Evolutionary conservation across 106 monocot genomes (phyloP).

Genomic region (Platanthera zijinensis): DNA sequence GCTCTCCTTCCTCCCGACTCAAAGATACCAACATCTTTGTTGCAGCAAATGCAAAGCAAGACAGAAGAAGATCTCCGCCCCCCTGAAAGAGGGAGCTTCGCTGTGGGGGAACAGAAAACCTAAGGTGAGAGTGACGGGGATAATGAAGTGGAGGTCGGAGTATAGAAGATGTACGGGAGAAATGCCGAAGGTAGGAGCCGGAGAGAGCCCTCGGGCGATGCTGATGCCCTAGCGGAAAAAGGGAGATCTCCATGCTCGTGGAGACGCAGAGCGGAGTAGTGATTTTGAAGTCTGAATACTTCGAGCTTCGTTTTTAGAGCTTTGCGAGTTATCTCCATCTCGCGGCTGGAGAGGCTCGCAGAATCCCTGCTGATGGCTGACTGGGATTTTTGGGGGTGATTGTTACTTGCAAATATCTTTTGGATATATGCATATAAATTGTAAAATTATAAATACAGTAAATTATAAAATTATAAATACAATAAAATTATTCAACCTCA

Average conservation of each 20-base stretch:
- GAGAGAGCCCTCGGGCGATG: background rate
- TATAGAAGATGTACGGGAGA: background rate
- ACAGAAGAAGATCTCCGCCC: background rate
- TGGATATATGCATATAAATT: no score
- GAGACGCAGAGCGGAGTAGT: background rate
- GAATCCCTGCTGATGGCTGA: no score
- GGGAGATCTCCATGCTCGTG: slow-evolving; percentile 1
- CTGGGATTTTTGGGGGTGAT: no score
- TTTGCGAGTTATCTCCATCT: background rate
- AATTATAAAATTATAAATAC: no score
- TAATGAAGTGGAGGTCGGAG: background rate
- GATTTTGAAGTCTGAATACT: no score
- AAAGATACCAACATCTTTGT: background rate
- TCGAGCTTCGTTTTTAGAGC: no score
- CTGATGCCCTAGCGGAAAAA: background rate
- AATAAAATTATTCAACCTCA: no score
- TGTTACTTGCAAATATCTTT: no score
- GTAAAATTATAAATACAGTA: no score
- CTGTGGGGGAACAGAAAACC: background rate
- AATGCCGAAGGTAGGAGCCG: background rate
- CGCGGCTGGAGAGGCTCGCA: no score
- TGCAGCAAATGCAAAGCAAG: background rate
- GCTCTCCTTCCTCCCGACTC: background rate
- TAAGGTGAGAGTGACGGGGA: background rate
- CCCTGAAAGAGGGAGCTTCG: background rate